These are phyloP conservation scores for Berberis thunbergii DNA, from an alignment of 164 flowering plant genomes.

Conservation along the genomic window DNA sequence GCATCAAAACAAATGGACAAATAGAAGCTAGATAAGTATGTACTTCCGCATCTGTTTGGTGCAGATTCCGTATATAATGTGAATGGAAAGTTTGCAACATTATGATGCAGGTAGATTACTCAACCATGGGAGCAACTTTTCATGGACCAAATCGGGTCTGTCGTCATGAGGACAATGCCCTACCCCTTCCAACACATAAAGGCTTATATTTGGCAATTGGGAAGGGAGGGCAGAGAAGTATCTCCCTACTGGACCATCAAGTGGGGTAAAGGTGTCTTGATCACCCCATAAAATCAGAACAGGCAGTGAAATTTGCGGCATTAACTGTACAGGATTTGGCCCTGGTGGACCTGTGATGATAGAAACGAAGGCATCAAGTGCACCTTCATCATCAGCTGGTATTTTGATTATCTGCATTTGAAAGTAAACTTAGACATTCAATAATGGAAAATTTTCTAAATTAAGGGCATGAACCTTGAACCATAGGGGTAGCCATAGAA, in stretches of 20 bases:
- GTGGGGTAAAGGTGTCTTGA: conserved; percentile 81
- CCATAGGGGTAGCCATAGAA: neutral
- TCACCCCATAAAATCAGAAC: conserved; percentile 82
- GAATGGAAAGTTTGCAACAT: neutral
- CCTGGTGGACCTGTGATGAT: conserved; percentile 95
- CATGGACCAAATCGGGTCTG: conserved; percentile 78
- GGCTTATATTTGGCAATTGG: conserved; percentile 38
- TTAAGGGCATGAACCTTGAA: neutral
- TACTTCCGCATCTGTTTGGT: no score
- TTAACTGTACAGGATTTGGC: conserved; percentile 70
- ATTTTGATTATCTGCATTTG: conserved; percentile 59
- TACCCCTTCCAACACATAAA: conserved; percentile 59
- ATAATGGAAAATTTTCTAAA: neutral
- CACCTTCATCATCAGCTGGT: conserved; percentile 80
- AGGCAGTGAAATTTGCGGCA: conserved; percentile 54
- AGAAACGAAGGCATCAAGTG: conserved; percentile 89
- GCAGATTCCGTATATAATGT: no score
- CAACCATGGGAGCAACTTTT: conserved; percentile 82
- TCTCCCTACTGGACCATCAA: conserved; percentile 90
- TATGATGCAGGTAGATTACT: conserved; percentile 34
- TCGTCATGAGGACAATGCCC: conserved; percentile 99
- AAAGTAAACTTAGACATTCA: neutral
- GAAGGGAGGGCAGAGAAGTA: conserved; percentile 69
- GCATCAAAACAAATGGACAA: no score
- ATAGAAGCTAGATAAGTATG: no score